A percentile compares a stretch with the other conserved stretches of the same genome.
Evolutionary conservation across 768 basidiomycete species (phyloP).

Genomic region (Collybia sordida): DNA sequence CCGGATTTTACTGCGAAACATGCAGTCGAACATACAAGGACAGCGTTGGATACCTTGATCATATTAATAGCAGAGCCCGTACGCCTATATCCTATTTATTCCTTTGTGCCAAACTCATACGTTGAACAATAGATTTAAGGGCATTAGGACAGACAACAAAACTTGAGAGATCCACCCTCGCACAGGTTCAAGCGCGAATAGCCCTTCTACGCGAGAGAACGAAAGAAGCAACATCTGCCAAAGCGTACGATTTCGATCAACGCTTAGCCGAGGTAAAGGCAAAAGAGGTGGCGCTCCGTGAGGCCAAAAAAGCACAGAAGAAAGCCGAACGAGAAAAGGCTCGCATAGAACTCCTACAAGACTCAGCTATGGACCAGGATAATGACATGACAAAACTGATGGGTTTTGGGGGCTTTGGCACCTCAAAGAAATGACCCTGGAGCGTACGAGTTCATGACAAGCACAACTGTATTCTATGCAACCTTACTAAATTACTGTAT

Average conservation of each 20-base stretch:
- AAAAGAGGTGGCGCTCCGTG: constrained; percentile 64
- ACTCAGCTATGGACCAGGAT: constrained; percentile 45
- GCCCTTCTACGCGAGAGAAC: constrained; percentile 86
- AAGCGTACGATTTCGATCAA: constrained; percentile 93
- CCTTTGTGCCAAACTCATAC: constrained; percentile 1
- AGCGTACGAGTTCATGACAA: constrained; percentile 14
- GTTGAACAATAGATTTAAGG: constrained; percentile 70
- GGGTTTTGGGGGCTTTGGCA: constrained; percentile 91
- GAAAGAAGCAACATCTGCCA: constrained; percentile 76
- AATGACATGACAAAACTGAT: constrained; percentile 78
- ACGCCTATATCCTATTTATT: constrained; percentile 26
- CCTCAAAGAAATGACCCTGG: constrained; percentile 68
- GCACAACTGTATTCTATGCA: constrained; percentile 24
- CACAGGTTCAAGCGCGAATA: constrained; percentile 91
- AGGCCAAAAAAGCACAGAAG: constrained; percentile 76
- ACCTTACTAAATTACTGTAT: constrained; percentile 25
- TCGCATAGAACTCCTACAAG: constrained; percentile 62
- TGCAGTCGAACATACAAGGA: constrained; percentile 94
- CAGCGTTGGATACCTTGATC: constrained; percentile 90
- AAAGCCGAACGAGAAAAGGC: constrained; percentile 76
- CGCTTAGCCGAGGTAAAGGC: constrained; percentile 81
- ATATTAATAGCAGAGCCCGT: constrained; percentile 94
- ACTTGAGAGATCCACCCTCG: constrained; percentile 84
- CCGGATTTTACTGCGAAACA: constrained; percentile 91
- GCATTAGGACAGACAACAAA: constrained; percentile 95